Conservation (phyloP, 352 stramenopile genomes). For the Globisporangium heterothallicum region DNA sequence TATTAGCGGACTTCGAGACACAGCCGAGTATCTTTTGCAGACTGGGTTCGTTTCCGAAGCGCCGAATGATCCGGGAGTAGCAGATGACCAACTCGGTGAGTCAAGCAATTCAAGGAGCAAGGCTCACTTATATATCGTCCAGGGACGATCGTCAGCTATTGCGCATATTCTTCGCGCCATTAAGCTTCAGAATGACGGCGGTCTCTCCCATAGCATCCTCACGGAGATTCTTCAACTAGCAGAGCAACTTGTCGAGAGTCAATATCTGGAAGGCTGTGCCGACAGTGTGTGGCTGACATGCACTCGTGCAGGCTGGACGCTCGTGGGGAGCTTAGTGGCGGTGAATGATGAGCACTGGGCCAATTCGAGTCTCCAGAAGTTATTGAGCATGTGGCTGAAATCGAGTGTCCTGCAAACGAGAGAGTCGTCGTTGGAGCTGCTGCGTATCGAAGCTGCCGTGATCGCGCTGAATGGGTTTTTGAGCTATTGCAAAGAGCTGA, state of each 20-base stretch:
- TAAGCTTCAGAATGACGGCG: conserved; percentile 32
- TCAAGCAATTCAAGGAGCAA: conserved; percentile 49
- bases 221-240: conserved; percentile 63
- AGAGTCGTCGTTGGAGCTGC: conserved; percentile 73
- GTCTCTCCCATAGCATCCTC: conserved; percentile 49
- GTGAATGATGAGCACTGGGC: conserved; percentile 66
- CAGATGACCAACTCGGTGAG: conserved; percentile 20
- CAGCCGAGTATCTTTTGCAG: conserved; percentile 29
- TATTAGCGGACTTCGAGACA: conserved; percentile 35
- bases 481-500: conserved; percentile 23
- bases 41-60: conserved; percentile 23
- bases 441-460: conserved; percentile 79
- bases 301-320: conserved; percentile 74
- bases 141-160: conserved; percentile 65
- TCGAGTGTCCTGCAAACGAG: conserved; percentile 72
- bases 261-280: conserved; percentile 66
- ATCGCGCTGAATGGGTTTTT: conserved; percentile 66
- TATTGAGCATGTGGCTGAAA: conserved; percentile 72
- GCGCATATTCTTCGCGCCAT: conserved; percentile 55
- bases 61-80: conserved; percentile 12
- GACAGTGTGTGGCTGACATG: conserved; percentile 87
- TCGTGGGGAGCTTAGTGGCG: conserved; percentile 65
- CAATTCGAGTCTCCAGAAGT: conserved; percentile 40
- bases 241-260: conserved; percentile 68
- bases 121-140: conserved; percentile 65